Base-by-base conservation (phyloP, 352 stramenopile genomes). In the Peronospora destructor region DNA sequence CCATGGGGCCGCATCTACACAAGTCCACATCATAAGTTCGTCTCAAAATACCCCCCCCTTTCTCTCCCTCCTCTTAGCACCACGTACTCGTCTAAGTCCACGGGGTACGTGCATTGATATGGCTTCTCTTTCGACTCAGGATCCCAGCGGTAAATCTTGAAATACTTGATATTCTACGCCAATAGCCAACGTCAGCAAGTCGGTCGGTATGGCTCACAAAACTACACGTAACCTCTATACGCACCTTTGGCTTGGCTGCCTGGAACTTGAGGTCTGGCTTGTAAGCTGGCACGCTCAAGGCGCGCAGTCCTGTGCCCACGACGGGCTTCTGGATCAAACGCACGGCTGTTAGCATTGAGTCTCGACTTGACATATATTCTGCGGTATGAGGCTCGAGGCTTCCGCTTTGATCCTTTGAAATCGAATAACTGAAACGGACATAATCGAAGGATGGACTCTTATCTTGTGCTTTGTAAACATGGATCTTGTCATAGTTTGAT, bases 71-170 rank as follows among this genome's bases (percentile, higher is more conserved):
- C 29, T 33, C 16, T 42, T 28, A 33, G 11, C 23, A 25, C 25
- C 10, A 88, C 83, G 50, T 71, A 99, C 71, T 99, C 91, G 59
- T 98, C 91, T 35, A 99, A 68, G 73, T 99, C 87, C 13, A 99
- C 84, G 32, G 95, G 90, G 71, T 98, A 99, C 25, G 95, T 98
- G 56, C 79, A 82, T 63, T 97, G 81, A 63, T 97, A 96, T 4
- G 91, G 92, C 68, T 97, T 97, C 53, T 82, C 73, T 63, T 94
- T 94, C 61, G 53, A 82, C 65, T 99, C 94, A 1, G 97, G 96
- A 66, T 99, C 93, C 88, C 93, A 99, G 50, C 97, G 87, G 79
- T 99, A 99, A 57, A 99, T 96, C 76, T 99, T 98, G 55, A 98
- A 98, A 76, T 97, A 97, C 76, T 98, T 98, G 74, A 98, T 95